phyloP scores from a whole-genome alignment of 768 basidiomycete genomes.

The Hericium coralloides region DNA sequence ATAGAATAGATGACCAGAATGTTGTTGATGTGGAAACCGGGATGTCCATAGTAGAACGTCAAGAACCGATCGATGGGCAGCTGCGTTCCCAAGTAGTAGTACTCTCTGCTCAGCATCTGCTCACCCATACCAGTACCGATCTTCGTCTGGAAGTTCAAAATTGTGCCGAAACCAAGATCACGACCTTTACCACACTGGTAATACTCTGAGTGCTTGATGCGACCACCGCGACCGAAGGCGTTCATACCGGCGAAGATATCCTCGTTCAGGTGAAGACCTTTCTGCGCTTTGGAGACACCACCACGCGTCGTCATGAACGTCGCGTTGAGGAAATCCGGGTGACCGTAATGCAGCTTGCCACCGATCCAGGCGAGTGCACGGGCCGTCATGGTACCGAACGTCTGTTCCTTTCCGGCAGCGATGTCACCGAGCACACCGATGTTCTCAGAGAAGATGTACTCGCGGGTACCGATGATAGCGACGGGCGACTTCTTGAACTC shows the following conservation, averaged over 20 bases:
- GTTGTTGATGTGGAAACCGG: slow-evolving; percentile 99
- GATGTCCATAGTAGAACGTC: slow-evolving; percentile 99
- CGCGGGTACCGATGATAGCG: slow-evolving; percentile 95
- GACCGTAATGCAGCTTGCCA: slow-evolving; percentile 97
- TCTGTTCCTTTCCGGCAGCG: slow-evolving; percentile 99
- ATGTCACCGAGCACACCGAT: slow-evolving; percentile 99
- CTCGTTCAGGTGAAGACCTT: slow-evolving; percentile 96
- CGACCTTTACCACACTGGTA: slow-evolving; percentile 99
- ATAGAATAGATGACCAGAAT: slow-evolving; percentile 98
- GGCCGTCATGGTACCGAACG: slow-evolving; percentile 97
- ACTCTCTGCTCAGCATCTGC: slow-evolving; percentile 99
- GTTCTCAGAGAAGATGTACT: slow-evolving; percentile 99
- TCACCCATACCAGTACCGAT: slow-evolving; percentile 99
- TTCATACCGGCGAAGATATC: slow-evolving; percentile 99
- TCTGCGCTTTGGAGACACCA: slow-evolving; percentile 98
- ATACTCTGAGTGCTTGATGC: slow-evolving; percentile 99
- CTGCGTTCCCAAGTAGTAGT: slow-evolving; percentile 98
- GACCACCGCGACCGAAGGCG: slow-evolving; percentile 93
- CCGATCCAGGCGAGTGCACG: slow-evolving; percentile 95
- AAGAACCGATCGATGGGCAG: slow-evolving; percentile 97
- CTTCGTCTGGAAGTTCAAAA: slow-evolving; percentile 99
- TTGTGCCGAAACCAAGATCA: slow-evolving; percentile 98
- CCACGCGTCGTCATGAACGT: slow-evolving; percentile 98
- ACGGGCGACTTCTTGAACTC: slow-evolving; percentile 87
- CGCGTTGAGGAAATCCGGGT: slow-evolving; percentile 98